phyloP scores from a whole-genome alignment of 1,284 basidiomycete species.

The Agaricales sp. region DNA sequence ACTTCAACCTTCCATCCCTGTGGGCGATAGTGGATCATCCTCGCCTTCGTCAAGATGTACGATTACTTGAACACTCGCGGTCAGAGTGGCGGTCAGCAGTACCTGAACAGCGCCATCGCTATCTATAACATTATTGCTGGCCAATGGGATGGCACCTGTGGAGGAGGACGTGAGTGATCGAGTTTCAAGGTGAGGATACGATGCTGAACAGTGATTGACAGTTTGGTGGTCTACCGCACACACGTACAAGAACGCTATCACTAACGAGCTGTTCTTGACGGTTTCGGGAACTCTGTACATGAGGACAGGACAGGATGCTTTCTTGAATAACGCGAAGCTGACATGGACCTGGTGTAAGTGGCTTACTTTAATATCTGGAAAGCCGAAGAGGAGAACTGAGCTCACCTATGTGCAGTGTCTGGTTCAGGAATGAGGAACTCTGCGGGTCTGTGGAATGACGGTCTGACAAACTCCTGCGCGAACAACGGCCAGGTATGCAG shows the following conservation, averaged over 20 bases:
- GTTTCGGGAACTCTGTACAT: slow-evolving; percentile 37
- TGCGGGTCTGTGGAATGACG: slow-evolving; percentile 40
- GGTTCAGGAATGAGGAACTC: slow-evolving; percentile 39
- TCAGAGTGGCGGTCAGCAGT: slow-evolving; percentile 14
- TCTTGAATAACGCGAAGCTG: slow-evolving; percentile 38
- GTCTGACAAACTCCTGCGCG: slow-evolving; percentile 27
- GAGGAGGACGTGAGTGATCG: slow-evolving; percentile 26
- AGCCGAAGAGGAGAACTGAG: slow-evolving; percentile 2
- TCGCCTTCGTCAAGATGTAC: slow-evolving; percentile 41
- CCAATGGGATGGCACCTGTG: slow-evolving; percentile 35
- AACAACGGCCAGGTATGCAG: slow-evolving; percentile 34
- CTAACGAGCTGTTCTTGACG: slow-evolving; percentile 43
- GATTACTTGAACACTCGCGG: slow-evolving; percentile 35
- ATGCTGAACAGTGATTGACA: slow-evolving; percentile 13
- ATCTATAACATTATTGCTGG: slow-evolving; percentile 39
- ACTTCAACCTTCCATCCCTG: background rate
- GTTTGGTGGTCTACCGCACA: slow-evolving; percentile 48
- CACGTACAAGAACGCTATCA: slow-evolving; percentile 48
- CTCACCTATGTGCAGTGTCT: slow-evolving; percentile 21
- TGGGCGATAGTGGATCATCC: slow-evolving; percentile 34
- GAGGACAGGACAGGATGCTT: slow-evolving; percentile 23
- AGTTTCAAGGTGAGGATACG: background rate
- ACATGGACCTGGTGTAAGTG: slow-evolving; percentile 37
- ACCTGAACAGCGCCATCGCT: slow-evolving; percentile 29
- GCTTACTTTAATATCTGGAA: background rate